Evolutionary conservation across 176 grass and related monocot genomes (phyloP).

Genomic region (Rhynchospora tenuis): DNA sequence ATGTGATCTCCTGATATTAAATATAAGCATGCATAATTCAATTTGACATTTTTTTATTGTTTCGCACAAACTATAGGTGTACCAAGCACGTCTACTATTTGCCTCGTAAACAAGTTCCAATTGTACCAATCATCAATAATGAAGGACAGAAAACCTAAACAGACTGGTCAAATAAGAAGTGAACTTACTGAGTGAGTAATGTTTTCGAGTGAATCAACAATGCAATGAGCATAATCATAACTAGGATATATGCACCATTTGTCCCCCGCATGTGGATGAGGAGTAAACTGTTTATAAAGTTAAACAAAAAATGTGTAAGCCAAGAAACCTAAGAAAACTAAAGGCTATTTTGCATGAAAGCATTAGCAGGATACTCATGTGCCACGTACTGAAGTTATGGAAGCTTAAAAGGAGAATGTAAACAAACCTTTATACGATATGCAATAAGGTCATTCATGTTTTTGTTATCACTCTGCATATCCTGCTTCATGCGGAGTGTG

Average conservation of each 20-base stretch:
- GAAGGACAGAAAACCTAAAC: not conserved
- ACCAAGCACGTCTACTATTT: not conserved
- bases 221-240: slow-evolving; percentile 95
- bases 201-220: slow-evolving; percentile 98
- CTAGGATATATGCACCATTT: slow-evolving; percentile 99
- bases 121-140: not conserved
- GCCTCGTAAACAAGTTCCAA: not conserved
- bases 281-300: slow-evolving; percentile 55
- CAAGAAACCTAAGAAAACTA: not conserved
- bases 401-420: slow-evolving; percentile 1
- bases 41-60: not conserved
- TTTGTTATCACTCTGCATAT: slow-evolving; percentile 99
- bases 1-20: not conserved
- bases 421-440: slow-evolving; percentile 94
- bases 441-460: slow-evolving; percentile 98
- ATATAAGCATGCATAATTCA: not conserved
- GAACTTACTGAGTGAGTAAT: slow-evolving; percentile 88
- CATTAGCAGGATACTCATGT: not conserved
- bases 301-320: slow-evolving; percentile 10
- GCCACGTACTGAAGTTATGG: not conserved
- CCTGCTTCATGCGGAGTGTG: slow-evolving; percentile 93
- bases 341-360: not conserved
- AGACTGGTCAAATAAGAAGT: slow-evolving; percentile 23
- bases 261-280: slow-evolving; percentile 92
- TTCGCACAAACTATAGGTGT: not conserved